A percentile compares a stretch with the other conserved stretches of the same genome.
phyloP scores from a whole-genome alignment of 1,139 yeast genomes.

The Lipomyces yarrowii region DNA sequence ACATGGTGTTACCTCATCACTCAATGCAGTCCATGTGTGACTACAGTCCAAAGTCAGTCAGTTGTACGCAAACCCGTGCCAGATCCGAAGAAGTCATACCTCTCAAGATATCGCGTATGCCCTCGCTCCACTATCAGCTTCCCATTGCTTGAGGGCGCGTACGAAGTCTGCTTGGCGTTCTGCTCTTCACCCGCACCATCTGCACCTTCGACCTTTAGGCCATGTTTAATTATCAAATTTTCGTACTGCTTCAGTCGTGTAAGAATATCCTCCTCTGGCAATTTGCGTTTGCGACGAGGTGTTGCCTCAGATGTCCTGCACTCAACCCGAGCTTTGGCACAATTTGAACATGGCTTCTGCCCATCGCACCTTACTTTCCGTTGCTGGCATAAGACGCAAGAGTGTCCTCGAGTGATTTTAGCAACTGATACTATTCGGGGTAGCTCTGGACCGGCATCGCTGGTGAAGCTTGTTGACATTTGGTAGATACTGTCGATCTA shows the following conservation, averaged over 20 bases:
- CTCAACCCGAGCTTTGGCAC: not conserved
- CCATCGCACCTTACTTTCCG: slow-evolving; percentile 6
- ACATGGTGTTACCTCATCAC: not conserved
- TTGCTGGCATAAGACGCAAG: slow-evolving; percentile 5
- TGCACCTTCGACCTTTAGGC: not conserved
- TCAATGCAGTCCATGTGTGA: not conserved
- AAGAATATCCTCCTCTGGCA: not conserved
- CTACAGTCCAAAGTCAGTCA: not conserved
- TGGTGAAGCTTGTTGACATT: not conserved
- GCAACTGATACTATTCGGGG: not conserved
- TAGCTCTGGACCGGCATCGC: not conserved
- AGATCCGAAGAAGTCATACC: not conserved
- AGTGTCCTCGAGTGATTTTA: not conserved
- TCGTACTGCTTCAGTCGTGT: not conserved
- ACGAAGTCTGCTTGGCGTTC: not conserved
- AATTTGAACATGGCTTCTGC: slow-evolving; percentile 3
- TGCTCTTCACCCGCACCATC: not conserved
- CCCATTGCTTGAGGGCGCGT: not conserved
- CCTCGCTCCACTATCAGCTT: not conserved
- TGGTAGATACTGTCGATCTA: not conserved
- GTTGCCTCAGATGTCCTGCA: not conserved
- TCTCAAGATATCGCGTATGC: not conserved
- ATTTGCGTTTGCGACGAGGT: not conserved
- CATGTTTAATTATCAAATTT: not conserved
- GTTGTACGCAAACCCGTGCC: not conserved